Base-by-base conservation (phyloP, 176 grass and related monocot genomes). In the Eleusine coracana region DNA sequence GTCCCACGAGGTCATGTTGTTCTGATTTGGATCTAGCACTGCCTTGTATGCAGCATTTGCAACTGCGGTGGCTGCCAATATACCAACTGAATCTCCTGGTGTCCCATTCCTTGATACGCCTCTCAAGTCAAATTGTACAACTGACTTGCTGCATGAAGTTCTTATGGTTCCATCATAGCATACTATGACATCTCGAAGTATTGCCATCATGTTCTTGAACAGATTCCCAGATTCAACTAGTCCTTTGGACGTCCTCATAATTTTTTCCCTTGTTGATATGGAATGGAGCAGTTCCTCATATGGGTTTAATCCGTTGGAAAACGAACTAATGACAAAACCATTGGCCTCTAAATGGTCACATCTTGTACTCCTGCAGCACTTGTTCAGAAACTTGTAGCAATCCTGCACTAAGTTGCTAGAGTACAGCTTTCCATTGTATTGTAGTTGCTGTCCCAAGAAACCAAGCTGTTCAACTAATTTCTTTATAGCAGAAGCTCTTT, bases 391-490 rank as follows among this genome's bases (percentile, higher is more conserved):
- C 7, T 55, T 70, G 36, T 86, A 74, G 76, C 86, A 88, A 63
- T 94, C 88, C 46, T 91, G 76, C 34, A 94, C 59, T 78, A 94
- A 94, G 36, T 45, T 71, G 27, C 52, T 60, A 42, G 88, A 91
- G 34, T 91, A 94, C 36, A 86, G 79, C 56, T 66, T 91, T 74
- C 76, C 80, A 5, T 23, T 48, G 1, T 45, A 20, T 72, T 83
- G 84, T 64, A 94, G 83, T 86, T 94, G 92, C 74, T 18, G 42
- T 16, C 88, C 88, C 76, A 94, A 81, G 81, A 91, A 94, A 55
- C 92, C 92, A 84, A 94, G 61, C 76, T 94, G 92, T 74, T 94
- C 83, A 60, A 91, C 83, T 80, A 94, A 77, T 86, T 94, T 94
- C 16, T 18, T 85, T 28, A 84, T 39, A 59, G 83, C n/a, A 1